Percentiles rank a stretch among this genome's conserved stretches.
Conservation (phyloP, 2,329 filamentous ascomycete genomes). For the Dothideomycetes sp. region DNA sequence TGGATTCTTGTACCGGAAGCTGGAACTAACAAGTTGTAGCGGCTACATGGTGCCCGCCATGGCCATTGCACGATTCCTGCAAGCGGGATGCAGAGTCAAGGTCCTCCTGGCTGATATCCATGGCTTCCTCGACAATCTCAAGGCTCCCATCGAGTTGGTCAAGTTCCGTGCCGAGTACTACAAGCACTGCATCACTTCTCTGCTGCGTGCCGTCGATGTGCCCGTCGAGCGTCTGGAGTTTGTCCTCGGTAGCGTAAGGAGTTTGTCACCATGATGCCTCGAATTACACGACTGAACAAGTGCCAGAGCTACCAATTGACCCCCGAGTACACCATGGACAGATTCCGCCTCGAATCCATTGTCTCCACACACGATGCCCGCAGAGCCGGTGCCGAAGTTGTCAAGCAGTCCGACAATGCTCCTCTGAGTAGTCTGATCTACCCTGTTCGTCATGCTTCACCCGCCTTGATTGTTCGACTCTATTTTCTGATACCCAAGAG, state of each 20-base stretch:
- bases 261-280: background rate
- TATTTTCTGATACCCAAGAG: no score
- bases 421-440: constrained; percentile 68
- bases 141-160: constrained; percentile 77
- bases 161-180: constrained; percentile 78
- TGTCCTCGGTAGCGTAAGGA: constrained; percentile 71
- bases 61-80: constrained; percentile 81
- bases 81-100: constrained; percentile 64
- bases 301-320: constrained; percentile 58
- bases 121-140: constrained; percentile 58
- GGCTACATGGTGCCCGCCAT: constrained; percentile 84
- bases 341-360: constrained; percentile 64
- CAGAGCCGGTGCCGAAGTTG: constrained; percentile 85
- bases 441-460: no score
- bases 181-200: constrained; percentile 60
- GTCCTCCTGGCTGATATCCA: constrained; percentile 39
- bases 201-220: constrained; percentile 70
- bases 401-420: constrained; percentile 79
- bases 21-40: no score
- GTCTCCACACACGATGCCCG: constrained; percentile 73
- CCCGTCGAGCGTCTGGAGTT: constrained; percentile 72
- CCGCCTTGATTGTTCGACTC: no score
- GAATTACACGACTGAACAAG: constrained; percentile 18
- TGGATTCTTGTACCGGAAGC: no score
- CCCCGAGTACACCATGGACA: constrained; percentile 71